A percentile compares a stretch with the other conserved stretches of the same genome.
These are phyloP conservation scores for Domatiomyces catenatus DNA, from an alignment of 2,329 filamentous ascomycete species.

Conservation along the genomic window DNA sequence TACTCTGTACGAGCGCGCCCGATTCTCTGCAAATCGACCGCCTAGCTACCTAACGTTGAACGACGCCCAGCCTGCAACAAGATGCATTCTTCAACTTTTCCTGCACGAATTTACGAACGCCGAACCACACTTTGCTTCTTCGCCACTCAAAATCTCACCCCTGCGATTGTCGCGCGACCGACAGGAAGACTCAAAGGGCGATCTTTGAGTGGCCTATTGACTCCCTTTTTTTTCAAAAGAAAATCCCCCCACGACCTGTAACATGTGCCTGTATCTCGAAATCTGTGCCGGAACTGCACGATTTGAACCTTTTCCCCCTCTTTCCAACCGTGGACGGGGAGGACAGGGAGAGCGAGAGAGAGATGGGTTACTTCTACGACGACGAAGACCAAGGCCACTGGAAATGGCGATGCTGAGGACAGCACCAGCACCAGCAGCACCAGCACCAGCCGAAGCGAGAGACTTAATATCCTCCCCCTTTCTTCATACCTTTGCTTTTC, in stretches of 20 bases:
- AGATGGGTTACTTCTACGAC: not conserved
- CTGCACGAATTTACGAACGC: not conserved
- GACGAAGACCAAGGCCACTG: not conserved
- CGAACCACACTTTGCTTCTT: not conserved
- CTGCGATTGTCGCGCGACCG: not conserved
- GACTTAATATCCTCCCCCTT: no score
- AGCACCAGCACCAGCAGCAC: not conserved
- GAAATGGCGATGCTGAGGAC: not conserved
- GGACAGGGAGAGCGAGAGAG: not conserved
- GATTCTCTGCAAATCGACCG: not conserved
- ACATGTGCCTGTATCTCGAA: not conserved
- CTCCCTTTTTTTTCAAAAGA: not conserved
- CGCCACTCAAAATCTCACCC: not conserved
- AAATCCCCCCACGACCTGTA: not conserved
- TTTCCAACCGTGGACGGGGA: not conserved
- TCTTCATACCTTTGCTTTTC: no score
- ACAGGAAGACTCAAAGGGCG: not conserved
- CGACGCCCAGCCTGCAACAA: not conserved
- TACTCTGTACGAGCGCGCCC: not conserved
- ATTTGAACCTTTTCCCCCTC: not conserved
- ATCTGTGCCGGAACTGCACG: not conserved
- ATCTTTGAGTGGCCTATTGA: not conserved
- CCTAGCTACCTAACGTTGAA: not conserved
- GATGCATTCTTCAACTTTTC: not conserved
- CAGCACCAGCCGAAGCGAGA: no score